Conservation (phyloP, 306 rosid species). For the Senna siamea region DNA sequence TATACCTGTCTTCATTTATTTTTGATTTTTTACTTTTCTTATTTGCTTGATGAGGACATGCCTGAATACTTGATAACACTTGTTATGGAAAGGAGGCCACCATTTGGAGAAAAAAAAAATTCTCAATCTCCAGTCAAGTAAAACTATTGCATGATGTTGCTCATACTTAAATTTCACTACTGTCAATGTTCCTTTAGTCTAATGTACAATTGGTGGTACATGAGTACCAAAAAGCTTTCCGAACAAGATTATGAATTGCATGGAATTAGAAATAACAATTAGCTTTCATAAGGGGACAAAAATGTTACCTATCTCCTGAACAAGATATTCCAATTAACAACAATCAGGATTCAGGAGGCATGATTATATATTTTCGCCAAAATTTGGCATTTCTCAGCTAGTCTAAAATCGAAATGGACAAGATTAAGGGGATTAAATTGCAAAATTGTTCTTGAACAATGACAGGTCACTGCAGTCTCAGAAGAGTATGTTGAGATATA, state of each 20-base stretch:
- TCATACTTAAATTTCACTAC: not conserved
- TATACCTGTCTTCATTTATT: not conserved
- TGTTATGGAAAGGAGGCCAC: too few relatives aligned
- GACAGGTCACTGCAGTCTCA: constrained; percentile 37
- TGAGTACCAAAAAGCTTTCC: not conserved
- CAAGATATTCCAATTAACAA: not conserved
- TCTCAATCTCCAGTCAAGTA: too few relatives aligned
- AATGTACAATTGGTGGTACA: not conserved
- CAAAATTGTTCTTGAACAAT: constrained; percentile 6
- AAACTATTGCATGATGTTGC: not conserved
- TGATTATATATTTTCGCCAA: not conserved
- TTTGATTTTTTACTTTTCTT: not conserved
- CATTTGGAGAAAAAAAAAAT: too few relatives aligned
- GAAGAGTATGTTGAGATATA: constrained; percentile 78
- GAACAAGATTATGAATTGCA: not conserved
- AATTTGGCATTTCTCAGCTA: constrained; percentile 15
- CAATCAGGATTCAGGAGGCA: not conserved
- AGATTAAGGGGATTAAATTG: constrained; percentile 18
- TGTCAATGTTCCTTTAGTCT: not conserved
- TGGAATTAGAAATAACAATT: not conserved
- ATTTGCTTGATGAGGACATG: constrained; percentile 32
- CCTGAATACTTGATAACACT: not conserved
- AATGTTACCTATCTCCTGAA: not conserved
- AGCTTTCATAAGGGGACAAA: not conserved
- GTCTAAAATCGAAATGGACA: constrained; percentile 34